Conservation (phyloP, 805 yeast genomes). For the Maudiozyma pseudohumilis region DNA sequence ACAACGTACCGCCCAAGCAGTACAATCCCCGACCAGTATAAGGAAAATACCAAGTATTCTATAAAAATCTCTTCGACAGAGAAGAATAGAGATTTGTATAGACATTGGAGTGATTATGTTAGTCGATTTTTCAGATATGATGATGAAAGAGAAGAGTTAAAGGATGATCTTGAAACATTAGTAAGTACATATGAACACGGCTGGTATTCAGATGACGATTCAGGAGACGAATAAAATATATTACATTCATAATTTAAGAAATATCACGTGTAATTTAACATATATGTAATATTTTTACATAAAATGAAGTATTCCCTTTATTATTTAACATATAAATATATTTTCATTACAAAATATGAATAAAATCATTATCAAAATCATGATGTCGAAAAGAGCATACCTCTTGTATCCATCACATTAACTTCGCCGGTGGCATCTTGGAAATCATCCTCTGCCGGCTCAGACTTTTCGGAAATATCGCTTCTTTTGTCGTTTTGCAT, state of each 20-base stretch:
- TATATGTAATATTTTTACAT: background rate
- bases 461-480: background rate
- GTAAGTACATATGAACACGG: slow-evolving; percentile 43
- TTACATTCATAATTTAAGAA: background rate
- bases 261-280: background rate
- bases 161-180: slow-evolving; percentile 38
- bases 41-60: slow-evolving; percentile 7
- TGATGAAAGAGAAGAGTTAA: slow-evolving; percentile 41
- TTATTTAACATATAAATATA: background rate
- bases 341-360: background rate
- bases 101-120: slow-evolving; percentile 26
- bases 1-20: slow-evolving; percentile 21
- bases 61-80: slow-evolving; percentile 19
- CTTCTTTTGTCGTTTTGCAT: background rate
- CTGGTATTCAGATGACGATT: slow-evolving; percentile 38
- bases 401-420: slow-evolving; percentile 19
- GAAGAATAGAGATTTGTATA: slow-evolving; percentile 21
- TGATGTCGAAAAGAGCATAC: slow-evolving; percentile 17
- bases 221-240: slow-evolving; percentile 29
- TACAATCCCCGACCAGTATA: slow-evolving; percentile 18
- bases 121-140: slow-evolving; percentile 31
- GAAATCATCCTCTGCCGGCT: slow-evolving; percentile 17
- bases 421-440: slow-evolving; percentile 25
- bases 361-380: background rate
- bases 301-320: too few relatives aligned